Evolutionary conservation across 2,329 filamentous ascomycete species (phyloP).

Genomic region (Gremmenia infestans): DNA sequence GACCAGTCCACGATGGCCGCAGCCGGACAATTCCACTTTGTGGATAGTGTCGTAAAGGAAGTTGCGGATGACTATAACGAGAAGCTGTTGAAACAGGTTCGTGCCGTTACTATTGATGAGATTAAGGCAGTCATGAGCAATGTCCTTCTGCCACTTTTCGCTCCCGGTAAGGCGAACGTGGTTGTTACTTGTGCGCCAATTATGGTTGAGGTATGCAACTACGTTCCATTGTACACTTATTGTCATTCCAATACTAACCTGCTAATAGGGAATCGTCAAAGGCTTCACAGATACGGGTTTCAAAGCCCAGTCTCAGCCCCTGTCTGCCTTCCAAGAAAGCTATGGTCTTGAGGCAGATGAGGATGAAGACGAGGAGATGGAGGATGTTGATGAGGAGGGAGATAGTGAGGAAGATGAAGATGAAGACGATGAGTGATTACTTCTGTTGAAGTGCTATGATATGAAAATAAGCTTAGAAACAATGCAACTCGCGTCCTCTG

Average conservation of each 20-base stretch:
- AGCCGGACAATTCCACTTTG: conserved; percentile 79
- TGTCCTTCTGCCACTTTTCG: conserved; percentile 74
- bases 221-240: background rate
- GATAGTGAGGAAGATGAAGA: background rate
- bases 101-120: conserved; percentile 69
- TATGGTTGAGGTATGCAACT: conserved; percentile 68
- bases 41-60: conserved; percentile 71
- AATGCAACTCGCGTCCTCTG: too few relatives aligned
- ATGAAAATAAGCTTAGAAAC: too few relatives aligned
- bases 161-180: conserved; percentile 73
- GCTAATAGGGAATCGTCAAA: conserved; percentile 62
- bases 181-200: conserved; percentile 83
- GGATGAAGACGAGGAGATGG: conserved; percentile 43
- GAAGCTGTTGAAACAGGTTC: conserved; percentile 69
- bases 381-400: conserved; percentile 21
- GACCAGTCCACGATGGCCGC: conserved; percentile 80
- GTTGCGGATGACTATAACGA: conserved; percentile 74
- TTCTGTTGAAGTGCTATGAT: too few relatives aligned
- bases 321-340: conserved; percentile 81
- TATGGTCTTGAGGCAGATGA: conserved; percentile 72
- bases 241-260: conserved; percentile 5
- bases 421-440: background rate
- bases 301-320: conserved; percentile 65
- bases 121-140: conserved; percentile 70
- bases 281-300: conserved; percentile 74